phyloP scores from a whole-genome alignment of 129 eudicot species.

The Escallonia herrerae region DNA sequence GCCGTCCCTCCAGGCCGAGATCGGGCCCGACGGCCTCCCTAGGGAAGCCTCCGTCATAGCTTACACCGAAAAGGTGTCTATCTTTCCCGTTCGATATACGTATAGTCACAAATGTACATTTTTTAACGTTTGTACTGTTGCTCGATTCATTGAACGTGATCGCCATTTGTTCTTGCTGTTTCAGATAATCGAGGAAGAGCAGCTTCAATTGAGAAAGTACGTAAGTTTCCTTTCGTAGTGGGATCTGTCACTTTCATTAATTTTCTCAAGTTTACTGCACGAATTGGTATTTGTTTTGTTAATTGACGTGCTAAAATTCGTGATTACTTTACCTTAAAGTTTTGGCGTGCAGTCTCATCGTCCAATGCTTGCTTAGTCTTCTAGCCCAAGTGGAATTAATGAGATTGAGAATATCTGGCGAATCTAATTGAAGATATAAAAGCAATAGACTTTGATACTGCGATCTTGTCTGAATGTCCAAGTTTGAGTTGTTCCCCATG shows the following conservation, averaged over 20 bases:
- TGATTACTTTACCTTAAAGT: not conserved
- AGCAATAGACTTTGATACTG: too few species aligned
- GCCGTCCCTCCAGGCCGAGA: constrained; percentile 47
- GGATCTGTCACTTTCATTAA: not conserved
- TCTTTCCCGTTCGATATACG: not conserved
- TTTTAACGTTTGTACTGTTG: not conserved
- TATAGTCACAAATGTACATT: not conserved
- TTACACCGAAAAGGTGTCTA: constrained; percentile 79
- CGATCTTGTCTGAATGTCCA: too few species aligned
- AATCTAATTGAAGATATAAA: too few species aligned
- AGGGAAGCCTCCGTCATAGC: constrained; percentile 83
- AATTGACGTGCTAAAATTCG: not conserved
- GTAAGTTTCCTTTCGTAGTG: constrained; percentile 6
- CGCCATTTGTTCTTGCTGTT: constrained; percentile 3
- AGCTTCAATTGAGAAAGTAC: constrained; percentile 86
- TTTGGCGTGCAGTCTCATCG: not conserved
- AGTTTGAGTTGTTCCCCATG: too few species aligned
- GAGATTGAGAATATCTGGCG: too few species aligned
- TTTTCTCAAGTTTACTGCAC: not conserved
- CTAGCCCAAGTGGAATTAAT: too few species aligned
- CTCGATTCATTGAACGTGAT: not conserved
- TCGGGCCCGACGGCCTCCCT: constrained; percentile 85
- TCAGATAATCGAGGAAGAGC: constrained; percentile 87
- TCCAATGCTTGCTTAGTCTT: too few species aligned
- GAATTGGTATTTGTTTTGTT: not conserved